phyloP scores from a whole-genome alignment of 2,329 filamentous ascomycete genomes.

The Colletotrichum sp. region DNA sequence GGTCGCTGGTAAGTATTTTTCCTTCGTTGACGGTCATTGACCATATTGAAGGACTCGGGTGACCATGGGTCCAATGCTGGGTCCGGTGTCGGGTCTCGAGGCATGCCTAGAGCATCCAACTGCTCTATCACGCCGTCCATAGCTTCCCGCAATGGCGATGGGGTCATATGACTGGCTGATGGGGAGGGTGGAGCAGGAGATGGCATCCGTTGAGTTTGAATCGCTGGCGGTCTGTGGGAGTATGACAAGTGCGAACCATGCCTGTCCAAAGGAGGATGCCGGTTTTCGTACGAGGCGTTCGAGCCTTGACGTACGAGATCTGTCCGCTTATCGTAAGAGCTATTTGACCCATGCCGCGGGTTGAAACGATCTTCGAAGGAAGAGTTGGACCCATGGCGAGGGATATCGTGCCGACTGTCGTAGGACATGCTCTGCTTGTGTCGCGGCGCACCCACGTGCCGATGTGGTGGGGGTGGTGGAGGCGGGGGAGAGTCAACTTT shows the following conservation, averaged over 20 bases:
- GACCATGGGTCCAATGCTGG: constrained; percentile 81
- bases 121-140: constrained; percentile 99
- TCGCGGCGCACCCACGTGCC: constrained; percentile 57
- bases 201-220: constrained; percentile 60
- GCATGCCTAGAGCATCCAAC: constrained; percentile 81
- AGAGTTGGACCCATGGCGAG: constrained; percentile 42
- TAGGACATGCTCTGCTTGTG: constrained; percentile 38
- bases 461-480: constrained; percentile 83
- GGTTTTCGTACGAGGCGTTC: constrained; percentile 34
- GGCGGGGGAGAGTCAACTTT: constrained; percentile 71
- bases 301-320: constrained; percentile 32
- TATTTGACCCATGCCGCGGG: constrained; percentile 43
- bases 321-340: constrained; percentile 43
- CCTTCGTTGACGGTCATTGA: constrained; percentile 45
- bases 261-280: constrained; percentile 31
- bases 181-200: constrained; percentile 75
- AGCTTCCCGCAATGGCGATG: constrained; percentile 88
- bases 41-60: constrained; percentile 79
- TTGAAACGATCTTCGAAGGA: constrained; percentile 41
- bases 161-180: constrained; percentile 73
- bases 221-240: constrained; percentile 37
- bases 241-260: constrained; percentile 46
- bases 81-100: constrained; percentile 60
- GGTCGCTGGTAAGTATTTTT: constrained; percentile 53
- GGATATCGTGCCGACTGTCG: constrained; percentile 27